Conservation (phyloP, 306 rosid genomes). For the Vigna unguiculata region DNA sequence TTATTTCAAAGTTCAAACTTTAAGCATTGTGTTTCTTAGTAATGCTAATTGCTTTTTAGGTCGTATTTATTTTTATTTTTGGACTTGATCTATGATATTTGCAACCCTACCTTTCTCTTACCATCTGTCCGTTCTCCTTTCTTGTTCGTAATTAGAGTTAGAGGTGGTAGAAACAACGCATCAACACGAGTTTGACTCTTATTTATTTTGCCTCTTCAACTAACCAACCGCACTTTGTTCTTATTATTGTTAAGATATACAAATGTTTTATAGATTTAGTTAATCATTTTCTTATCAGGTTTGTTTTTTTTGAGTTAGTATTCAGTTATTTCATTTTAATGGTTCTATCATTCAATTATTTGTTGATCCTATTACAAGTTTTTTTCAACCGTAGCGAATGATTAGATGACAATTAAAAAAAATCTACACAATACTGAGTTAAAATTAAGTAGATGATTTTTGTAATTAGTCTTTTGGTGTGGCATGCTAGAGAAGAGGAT, state of each 20-base stretch:
- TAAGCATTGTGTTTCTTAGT: constrained; percentile 21
- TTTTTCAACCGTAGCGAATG: no score
- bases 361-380: no score
- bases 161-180: not conserved
- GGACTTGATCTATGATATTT: constrained; percentile 29
- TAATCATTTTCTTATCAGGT: not conserved
- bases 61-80: constrained; percentile 9
- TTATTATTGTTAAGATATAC: not conserved
- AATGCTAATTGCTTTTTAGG: constrained; percentile 39
- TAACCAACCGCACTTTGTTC: not conserved
- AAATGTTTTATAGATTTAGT: not conserved
- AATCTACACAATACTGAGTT: no score
- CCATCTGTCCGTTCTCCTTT: not conserved
- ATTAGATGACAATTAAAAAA: no score
- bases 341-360: no score
- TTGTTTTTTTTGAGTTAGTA: no score
- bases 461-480: no score
- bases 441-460: no score
- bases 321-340: no score
- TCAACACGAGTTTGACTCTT: not conserved
- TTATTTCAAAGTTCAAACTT: constrained; percentile 28
- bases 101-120: not conserved
- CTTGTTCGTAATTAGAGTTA: not conserved
- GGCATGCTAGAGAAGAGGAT: no score
- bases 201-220: not conserved